Base-by-base conservation (phyloP, 345 rosid genomes). In the Eucalyptus cloeziana region DNA sequence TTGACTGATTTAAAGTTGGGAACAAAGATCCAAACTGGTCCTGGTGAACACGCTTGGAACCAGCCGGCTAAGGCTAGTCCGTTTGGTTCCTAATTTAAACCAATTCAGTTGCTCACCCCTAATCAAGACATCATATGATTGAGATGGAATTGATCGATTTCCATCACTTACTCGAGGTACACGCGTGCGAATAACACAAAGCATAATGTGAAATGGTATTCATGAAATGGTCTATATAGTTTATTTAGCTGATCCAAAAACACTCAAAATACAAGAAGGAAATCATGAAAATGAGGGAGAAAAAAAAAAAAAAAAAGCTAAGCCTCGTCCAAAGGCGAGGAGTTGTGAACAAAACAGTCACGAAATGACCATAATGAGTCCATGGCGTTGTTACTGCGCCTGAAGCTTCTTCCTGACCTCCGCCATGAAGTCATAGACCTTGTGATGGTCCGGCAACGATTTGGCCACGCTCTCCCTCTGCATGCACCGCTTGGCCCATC, bases 181-280 rank as follows among this genome's bases (percentile, higher is more conserved):
- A 30, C 3, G 2, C 0, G 6, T 3, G 37, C 3, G 9, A 30
- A n/a, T 64, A 30, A 14, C 3, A 2, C 37, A 7, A 64, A 1
- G 0, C 37, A 64, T n/a, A 30, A 64, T 64, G 21, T 3, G 1
- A 14, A n/a, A 64, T 14, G 10, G 19, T 14, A n/a, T 64, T 64
- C 19, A 64, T 62, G 31, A 27, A 4, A 62, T 27, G 16, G 15
- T 62, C 14, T 62, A 0, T 30, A 62, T 13, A n/a, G 8, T n/a
- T 64, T n/a, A 64, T 64, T 30, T n/a, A 30, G 76, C 76, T 30
- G 76, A 13, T 37, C 25, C 45, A 37, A 6, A 71, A 71, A 71
- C 13, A 71, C 81, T 33, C 27, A 37, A 64, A 64, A 14, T 30
- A 64, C 76, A 13, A 37, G 19, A 33, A 71, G 45, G 81, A 37